These are phyloP conservation scores for Solanum medicagineum DNA, from an alignment of 257 asterid species.

Conservation along the genomic window DNA sequence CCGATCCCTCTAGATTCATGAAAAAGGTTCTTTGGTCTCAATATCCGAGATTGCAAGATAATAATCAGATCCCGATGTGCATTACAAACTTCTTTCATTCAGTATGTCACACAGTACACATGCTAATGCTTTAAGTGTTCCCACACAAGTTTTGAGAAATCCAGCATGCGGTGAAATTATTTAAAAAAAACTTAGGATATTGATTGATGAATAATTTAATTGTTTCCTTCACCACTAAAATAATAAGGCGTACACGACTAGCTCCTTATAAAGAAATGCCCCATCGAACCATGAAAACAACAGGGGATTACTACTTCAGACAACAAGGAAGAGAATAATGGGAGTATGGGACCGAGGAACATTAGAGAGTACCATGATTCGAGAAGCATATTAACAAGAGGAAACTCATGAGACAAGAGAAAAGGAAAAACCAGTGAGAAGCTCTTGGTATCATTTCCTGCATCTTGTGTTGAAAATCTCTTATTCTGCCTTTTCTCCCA, in stretches of 20 bases:
- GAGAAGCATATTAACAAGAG: neutral
- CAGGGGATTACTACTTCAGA: neutral
- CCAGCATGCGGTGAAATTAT: neutral
- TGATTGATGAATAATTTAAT: neutral
- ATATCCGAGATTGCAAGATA: neutral
- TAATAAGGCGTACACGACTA: neutral
- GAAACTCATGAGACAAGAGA: neutral
- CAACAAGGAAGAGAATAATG: neutral
- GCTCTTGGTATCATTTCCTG: neutral
- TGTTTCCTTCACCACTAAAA: neutral
- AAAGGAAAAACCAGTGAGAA: neutral
- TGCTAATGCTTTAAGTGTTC: neutral
- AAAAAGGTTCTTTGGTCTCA: neutral
- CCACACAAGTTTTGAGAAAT: neutral
- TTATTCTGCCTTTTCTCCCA: neutral
- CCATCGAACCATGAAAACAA: neutral
- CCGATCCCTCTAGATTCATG: neutral
- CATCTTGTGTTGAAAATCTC: neutral
- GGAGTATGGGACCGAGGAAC: neutral
- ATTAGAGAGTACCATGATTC: neutral
- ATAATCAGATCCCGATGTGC: neutral
- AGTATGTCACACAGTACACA: neutral
- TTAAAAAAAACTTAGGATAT: neutral
- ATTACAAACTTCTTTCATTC: neutral
- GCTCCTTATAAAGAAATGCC: neutral